Conservation (phyloP, 2,329 filamentous ascomycete genomes). For the Stylonectria norvegica region DNA sequence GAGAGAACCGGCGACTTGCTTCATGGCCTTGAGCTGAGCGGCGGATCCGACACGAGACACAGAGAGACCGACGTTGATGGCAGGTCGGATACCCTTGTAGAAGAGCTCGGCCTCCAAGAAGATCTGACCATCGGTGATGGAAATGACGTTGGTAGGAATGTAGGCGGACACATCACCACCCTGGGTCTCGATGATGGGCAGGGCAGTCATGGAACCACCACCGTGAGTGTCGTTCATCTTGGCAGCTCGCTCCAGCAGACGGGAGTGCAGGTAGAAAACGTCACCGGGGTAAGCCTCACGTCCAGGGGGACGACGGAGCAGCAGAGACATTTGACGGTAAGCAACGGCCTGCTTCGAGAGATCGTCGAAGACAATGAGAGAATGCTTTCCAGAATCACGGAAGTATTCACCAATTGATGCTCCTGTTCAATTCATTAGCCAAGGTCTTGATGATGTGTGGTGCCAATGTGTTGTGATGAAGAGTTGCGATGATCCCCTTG, state of each 20-base stretch:
- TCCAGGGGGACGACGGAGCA: constrained; percentile 95
- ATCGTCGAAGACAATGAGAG: constrained; percentile 90
- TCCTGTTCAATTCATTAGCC: too few species aligned
- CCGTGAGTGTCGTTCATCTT: constrained; percentile 97
- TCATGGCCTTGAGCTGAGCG: constrained; percentile 99
- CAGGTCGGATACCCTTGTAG: constrained; percentile 99
- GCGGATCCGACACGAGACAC: constrained; percentile 99
- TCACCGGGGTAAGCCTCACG: constrained; percentile 99
- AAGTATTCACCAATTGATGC: constrained; percentile 68
- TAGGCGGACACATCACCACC: constrained; percentile 99
- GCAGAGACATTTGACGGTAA: constrained; percentile 97
- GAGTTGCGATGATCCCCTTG: too few species aligned
- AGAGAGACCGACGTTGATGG: constrained; percentile 99
- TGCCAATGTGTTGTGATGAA: too few species aligned
- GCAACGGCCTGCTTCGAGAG: constrained; percentile 96
- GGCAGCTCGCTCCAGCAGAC: constrained; percentile 97
- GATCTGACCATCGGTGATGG: constrained; percentile 99
- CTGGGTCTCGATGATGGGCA: constrained; percentile 98
- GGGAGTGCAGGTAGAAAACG: constrained; percentile 98
- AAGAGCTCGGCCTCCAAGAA: constrained; percentile 99
- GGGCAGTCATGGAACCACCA: constrained; percentile 93
- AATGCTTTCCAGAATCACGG: constrained; percentile 81
- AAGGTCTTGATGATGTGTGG: too few species aligned
- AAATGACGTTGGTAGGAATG: constrained; percentile 99
- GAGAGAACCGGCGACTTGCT: constrained; percentile 98